A percentile compares a stretch with the other conserved stretches of the same genome.
Evolutionary conservation across 169 alveolate species (phyloP).

Genomic region (Eimeria sp.): DNA sequence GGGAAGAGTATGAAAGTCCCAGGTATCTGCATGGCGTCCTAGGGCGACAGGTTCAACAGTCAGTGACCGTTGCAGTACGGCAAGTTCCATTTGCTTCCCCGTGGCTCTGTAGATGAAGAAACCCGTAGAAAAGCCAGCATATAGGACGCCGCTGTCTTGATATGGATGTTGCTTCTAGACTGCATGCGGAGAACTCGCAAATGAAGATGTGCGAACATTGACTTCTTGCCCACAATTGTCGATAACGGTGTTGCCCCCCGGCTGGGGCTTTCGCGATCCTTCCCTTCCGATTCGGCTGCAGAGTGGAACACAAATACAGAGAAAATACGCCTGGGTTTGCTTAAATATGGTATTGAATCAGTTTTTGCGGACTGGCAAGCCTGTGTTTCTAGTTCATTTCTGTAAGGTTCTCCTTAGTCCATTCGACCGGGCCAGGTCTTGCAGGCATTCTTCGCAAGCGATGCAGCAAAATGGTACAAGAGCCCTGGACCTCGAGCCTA

Average conservation of each 20-base stretch:
- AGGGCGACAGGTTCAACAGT: neutral
- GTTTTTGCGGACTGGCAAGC: neutral
- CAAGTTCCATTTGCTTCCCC: neutral
- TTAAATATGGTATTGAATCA: neutral
- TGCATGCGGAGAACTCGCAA: neutral
- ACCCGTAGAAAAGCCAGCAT: neutral
- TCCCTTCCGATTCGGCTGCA: slow-evolving; percentile 16
- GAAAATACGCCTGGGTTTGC: neutral
- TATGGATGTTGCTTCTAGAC: neutral
- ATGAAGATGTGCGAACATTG: neutral
- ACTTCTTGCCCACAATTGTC: neutral
- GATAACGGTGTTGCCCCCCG: neutral
- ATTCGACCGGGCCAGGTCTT: neutral
- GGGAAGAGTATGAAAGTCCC: neutral
- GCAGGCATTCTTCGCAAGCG: neutral
- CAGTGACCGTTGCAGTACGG: neutral
- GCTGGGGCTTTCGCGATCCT: neutral
- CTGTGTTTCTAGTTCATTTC: neutral
- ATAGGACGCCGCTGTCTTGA: neutral
- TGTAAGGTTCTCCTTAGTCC: neutral
- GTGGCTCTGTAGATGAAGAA: neutral
- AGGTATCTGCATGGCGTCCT: neutral
- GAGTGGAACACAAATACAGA: neutral
- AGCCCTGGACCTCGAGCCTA: neutral
- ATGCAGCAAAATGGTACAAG: too few relatives aligned